A percentile compares a stretch with the other conserved stretches of the same genome.
phyloP scores from a whole-genome alignment of 495 filamentous ascomycete species.

The Astrocystis sublimbata region DNA sequence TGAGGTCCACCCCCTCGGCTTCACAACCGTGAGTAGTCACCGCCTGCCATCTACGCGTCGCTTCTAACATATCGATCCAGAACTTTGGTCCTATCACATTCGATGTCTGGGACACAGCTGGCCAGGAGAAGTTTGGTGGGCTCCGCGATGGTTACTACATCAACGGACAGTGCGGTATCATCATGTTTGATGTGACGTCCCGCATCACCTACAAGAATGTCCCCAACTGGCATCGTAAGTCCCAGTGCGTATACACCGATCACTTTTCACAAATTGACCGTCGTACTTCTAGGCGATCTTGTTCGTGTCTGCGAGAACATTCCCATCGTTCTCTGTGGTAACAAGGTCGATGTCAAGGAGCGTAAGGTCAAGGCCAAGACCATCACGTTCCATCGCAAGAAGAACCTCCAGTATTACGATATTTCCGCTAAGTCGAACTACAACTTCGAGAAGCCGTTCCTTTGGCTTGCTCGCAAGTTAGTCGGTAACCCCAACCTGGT shows the following conservation, averaged over 20 bases:
- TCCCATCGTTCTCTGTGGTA: conserved; percentile 96
- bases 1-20: conserved; percentile 93
- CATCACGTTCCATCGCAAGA: conserved; percentile 99
- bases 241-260: background rate
- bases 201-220: conserved; percentile 99
- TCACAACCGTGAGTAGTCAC: conserved; percentile 78
- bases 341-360: conserved; percentile 99
- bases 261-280: conserved; percentile 10
- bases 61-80: conserved; percentile 52
- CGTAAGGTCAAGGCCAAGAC: conserved; percentile 99
- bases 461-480: conserved; percentile 98
- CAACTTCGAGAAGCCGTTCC: conserved; percentile 99
- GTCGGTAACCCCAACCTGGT: conserved; percentile 91
- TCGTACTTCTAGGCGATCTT: conserved; percentile 77
- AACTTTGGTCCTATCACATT: conserved; percentile 97
- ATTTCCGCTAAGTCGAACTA: conserved; percentile 99
- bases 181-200: conserved; percentile 99
- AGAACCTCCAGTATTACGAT: conserved; percentile 99
- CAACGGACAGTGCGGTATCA: conserved; percentile 99
- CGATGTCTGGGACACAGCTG: conserved; percentile 99
- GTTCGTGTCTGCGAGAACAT: conserved; percentile 99
- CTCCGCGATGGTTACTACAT: conserved; percentile 99
- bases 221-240: conserved; percentile 99
- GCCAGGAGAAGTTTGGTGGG: conserved; percentile 99
- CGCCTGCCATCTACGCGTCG: conserved; percentile 24